Evolutionary conservation across 495 filamentous ascomycete genomes (phyloP).

Genomic region (Hypoxylon trugodes): DNA sequence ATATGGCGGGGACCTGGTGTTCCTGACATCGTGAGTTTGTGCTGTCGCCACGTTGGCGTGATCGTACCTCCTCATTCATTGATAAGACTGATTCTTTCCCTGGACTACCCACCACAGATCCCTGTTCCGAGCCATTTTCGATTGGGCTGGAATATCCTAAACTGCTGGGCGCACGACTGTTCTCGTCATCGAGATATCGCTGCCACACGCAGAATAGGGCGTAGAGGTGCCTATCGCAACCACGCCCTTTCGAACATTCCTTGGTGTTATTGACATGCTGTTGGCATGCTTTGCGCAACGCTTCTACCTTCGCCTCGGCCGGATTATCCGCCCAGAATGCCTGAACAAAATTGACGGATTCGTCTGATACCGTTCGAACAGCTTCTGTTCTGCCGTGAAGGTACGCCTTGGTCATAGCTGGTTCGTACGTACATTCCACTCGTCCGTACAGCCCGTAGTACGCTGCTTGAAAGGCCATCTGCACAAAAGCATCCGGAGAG

Average conservation of each 20-base stretch:
- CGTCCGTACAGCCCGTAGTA: constrained; percentile 98
- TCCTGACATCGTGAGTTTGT: constrained; percentile 47
- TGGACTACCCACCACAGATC: constrained; percentile 64
- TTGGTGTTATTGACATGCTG: constrained; percentile 82
- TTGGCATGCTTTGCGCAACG: constrained; percentile 81
- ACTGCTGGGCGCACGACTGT: constrained; percentile 59
- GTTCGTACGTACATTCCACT: constrained; percentile 94
- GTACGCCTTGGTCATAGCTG: constrained; percentile 95
- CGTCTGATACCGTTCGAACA: constrained; percentile 83
- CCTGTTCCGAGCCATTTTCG: constrained; percentile 55
- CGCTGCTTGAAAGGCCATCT: constrained; percentile 99
- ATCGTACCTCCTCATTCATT: constrained; percentile 36
- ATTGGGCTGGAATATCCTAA: constrained; percentile 68
- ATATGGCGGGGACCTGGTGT: constrained; percentile 75
- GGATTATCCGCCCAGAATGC: constrained; percentile 96
- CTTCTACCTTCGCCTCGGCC: constrained; percentile 80
- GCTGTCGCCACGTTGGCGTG: constrained; percentile 49
- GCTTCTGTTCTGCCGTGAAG: constrained; percentile 96
- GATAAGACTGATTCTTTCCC: constrained; percentile 59
- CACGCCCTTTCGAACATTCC: constrained; percentile 89
- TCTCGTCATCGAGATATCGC: constrained; percentile 79
- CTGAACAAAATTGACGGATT: constrained; percentile 84
- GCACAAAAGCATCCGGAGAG: constrained; percentile 96
- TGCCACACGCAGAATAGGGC: constrained; percentile 97
- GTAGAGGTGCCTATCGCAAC: constrained; percentile 94